A percentile compares a stretch with the other conserved stretches of the same genome.
Evolutionary conservation across 257 asterid species (phyloP).

Genomic region (Nemophila menziesii): DNA sequence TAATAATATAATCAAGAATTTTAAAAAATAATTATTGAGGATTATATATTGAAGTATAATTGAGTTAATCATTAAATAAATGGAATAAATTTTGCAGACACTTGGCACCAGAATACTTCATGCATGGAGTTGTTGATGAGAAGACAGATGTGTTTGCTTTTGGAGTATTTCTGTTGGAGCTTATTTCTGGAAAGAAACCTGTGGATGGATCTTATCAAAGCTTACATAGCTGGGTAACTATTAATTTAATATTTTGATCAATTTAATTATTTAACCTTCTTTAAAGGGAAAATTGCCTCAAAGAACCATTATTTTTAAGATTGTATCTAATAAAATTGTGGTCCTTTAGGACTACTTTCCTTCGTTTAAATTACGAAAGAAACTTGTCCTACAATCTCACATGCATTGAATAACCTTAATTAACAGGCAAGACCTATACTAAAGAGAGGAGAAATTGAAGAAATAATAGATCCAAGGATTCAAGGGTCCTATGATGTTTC

Average conservation of each 20-base stretch:
- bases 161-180: constrained; percentile 79
- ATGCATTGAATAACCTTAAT: constrained; percentile 1
- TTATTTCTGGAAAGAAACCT: constrained; percentile 77
- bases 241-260: neutral
- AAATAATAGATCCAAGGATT: constrained; percentile 66
- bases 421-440: constrained; percentile 82
- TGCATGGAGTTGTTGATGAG: constrained; percentile 97
- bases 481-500: constrained; percentile 37
- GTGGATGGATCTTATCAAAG: constrained; percentile 86
- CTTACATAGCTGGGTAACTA: constrained; percentile 81
- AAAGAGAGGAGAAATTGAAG: constrained; percentile 42
- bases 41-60: no score
- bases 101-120: constrained; percentile 91
- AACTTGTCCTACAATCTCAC: no score
- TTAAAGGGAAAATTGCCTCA: neutral
- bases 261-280: neutral
- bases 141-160: constrained; percentile 95
- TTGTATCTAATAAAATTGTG: no score
- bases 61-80: neutral
- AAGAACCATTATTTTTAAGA: no score
- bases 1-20: no score
- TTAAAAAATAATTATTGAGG: no score
- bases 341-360: no score
- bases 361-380: no score
- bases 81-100: constrained; percentile 29